Conservation (phyloP, 2,329 filamentous ascomycete species). For the Talaromyces rugulosus region DNA sequence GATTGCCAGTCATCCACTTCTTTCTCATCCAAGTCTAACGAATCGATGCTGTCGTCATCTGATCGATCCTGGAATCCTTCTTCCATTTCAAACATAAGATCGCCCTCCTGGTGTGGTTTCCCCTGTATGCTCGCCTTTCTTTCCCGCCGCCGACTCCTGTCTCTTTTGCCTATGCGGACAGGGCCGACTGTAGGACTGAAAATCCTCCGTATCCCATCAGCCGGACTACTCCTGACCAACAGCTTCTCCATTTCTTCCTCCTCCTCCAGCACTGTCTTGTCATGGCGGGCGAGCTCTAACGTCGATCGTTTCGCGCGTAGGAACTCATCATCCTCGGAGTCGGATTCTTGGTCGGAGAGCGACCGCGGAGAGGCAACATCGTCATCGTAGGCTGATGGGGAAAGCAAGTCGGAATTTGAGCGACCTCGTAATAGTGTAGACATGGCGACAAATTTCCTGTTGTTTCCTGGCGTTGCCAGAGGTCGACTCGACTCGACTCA, state of each 20-base stretch:
- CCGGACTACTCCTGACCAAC: constrained; percentile 36
- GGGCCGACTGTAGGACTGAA: constrained; percentile 44
- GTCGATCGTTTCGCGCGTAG: constrained; percentile 63
- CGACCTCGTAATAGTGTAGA: constrained; percentile 14
- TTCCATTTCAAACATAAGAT: constrained; percentile 88
- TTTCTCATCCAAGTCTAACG: constrained; percentile 49
- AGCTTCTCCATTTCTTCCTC: constrained; percentile 60
- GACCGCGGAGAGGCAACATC: constrained; percentile 65
- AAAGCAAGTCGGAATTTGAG: constrained; percentile 51
- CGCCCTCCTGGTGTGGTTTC: constrained; percentile 61
- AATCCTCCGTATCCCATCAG: constrained; percentile 35
- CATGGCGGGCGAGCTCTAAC: constrained; percentile 64
- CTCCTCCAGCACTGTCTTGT: constrained; percentile 67
- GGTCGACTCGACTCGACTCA: neutral
- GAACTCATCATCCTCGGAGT: constrained; percentile 71
- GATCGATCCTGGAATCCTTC: constrained; percentile 63
- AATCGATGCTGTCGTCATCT: constrained; percentile 57
- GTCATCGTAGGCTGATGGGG: constrained; percentile 62
- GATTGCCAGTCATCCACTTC: constrained; percentile 28
- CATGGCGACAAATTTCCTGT: constrained; percentile 9
- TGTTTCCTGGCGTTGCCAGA: neutral
- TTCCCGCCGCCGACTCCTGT: constrained; percentile 50
- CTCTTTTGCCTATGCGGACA: constrained; percentile 46
- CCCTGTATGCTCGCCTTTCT: constrained; percentile 43
- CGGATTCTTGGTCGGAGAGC: constrained; percentile 63